Conservation (phyloP, 805 yeast species). For the Sugiyamaella smithiae region DNA sequence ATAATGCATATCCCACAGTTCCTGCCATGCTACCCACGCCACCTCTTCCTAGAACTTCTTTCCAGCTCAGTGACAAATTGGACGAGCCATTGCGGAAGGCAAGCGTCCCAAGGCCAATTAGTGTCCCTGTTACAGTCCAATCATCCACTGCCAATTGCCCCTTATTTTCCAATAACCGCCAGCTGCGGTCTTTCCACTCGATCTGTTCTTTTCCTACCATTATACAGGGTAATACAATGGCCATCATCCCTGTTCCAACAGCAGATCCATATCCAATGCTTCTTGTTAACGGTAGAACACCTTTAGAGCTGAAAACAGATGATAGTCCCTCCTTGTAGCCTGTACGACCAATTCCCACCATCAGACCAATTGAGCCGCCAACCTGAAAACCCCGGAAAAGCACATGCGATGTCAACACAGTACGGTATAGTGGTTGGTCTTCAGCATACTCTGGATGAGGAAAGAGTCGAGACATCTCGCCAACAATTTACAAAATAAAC, state of each 20-base stretch:
- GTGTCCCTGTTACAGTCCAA: background rate
- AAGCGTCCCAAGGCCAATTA: slow-evolving; percentile 1
- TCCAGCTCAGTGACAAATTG: background rate
- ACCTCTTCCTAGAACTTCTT: slow-evolving; percentile 2
- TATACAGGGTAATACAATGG: background rate
- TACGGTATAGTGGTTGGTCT: slow-evolving; percentile 2
- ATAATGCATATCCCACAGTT: background rate
- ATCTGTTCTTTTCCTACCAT: slow-evolving; percentile 5
- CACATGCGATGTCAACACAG: background rate
- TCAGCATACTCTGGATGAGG: slow-evolving; percentile 2
- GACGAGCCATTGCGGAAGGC: background rate
- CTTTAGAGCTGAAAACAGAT: background rate
- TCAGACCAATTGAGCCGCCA: slow-evolving; percentile 3
- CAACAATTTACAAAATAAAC: too few relatives aligned
- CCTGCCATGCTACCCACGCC: slow-evolving; percentile 2
- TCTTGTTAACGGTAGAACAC: background rate
- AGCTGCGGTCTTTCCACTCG: slow-evolving; percentile 7
- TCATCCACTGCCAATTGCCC: slow-evolving; percentile 3
- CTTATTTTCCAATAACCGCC: slow-evolving; percentile 1
- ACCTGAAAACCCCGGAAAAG: slow-evolving; percentile 2
- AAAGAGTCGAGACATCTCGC: slow-evolving; percentile 2
- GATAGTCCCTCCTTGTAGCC: background rate
- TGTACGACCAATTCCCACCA: background rate
- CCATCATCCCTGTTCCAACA: background rate
- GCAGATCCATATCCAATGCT: background rate